These are phyloP conservation scores for Pueraria montana DNA, from an alignment of 306 rosid genomes.

Conservation along the genomic window DNA sequence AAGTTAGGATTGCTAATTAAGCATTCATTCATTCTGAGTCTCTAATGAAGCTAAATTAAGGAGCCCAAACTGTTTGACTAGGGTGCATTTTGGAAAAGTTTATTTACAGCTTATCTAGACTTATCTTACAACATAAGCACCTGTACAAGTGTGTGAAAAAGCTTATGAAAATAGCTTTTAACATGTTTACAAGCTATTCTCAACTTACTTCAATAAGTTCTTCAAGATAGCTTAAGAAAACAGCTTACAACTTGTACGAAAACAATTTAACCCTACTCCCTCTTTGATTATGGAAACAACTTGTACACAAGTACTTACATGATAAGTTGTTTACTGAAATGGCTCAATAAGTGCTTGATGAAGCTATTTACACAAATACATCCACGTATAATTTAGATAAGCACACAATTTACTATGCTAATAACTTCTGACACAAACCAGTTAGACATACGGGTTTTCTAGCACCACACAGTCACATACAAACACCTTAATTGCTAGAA, in stretches of 20 bases:
- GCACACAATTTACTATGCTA: background rate
- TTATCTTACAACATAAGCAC: background rate
- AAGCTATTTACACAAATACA: too few species aligned
- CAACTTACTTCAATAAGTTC: background rate
- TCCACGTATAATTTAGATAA: background rate
- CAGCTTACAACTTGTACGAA: background rate
- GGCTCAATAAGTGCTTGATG: too few species aligned
- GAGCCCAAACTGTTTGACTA: background rate
- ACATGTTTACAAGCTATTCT: background rate
- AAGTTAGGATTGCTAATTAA: constrained; percentile 1
- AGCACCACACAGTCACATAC: constrained; percentile 8
- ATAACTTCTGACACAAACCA: background rate
- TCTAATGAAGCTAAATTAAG: background rate
- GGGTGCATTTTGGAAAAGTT: background rate
- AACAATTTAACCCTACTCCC: background rate
- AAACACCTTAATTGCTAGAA: constrained; percentile 13
- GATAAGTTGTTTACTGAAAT: background rate
- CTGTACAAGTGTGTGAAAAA: background rate
- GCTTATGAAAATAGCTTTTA: background rate
- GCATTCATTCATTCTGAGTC: background rate
- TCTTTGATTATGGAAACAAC: background rate
- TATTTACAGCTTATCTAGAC: background rate
- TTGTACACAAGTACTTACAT: background rate
- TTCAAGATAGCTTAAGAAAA: background rate
- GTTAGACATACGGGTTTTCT: constrained; percentile 9